Evolutionary conservation across 2,329 filamentous ascomycete species (phyloP), one percentile per base, ranked within the genome.

Genomic region (Zopfia rhizophila): DNA sequence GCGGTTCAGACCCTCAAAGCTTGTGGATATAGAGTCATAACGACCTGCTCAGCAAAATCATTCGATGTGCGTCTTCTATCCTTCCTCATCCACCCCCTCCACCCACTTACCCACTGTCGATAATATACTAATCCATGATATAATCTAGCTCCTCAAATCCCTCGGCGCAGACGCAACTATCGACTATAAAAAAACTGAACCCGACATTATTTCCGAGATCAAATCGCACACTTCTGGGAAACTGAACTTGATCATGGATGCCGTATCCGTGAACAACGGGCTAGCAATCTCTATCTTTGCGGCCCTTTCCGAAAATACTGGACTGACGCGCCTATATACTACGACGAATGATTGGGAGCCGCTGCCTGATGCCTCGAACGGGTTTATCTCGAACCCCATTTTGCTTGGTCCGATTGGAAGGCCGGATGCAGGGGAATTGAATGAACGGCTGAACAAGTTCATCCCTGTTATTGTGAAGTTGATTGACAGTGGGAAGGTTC

Each of bases 11-110:
- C 68, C n/a, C 51, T 68, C 12, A 59, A 58, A 24, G 48, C 49
- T 5, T 43, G 45, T 28, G 68, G 68, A 13, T 70, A 65, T 51
- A 63, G 63, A 33, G 69, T 71, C 7, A 48, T 59, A 14, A 57
- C 65, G 3, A 69, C 68, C 7, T 66, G 65, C 40, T 69, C 68
- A 2, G 45, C 47, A 14, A 60, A 55, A 17, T 67, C 59, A 5
- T 53, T 59, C 29, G 51, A 58, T 7, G 56, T 65, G 53, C 23
- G 49, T 42, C 11, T 8, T 33, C 12, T 37, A n/a, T 17, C 23
- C 32, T 16, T 23, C 5, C 13, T 18, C 11, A 19, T 32, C 13
- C n/a, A 13, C 28, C 25, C 25, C 12, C 7, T 30, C 17, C 37
- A 12, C 6, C 6, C n/a, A 16, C n/a, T 7, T 24, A 7, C 16